Evolutionary conservation across 2,329 filamentous ascomycete species (phyloP), one percentile per base, ranked within the genome.

Genomic region (Cercospora zeae-maydis): DNA sequence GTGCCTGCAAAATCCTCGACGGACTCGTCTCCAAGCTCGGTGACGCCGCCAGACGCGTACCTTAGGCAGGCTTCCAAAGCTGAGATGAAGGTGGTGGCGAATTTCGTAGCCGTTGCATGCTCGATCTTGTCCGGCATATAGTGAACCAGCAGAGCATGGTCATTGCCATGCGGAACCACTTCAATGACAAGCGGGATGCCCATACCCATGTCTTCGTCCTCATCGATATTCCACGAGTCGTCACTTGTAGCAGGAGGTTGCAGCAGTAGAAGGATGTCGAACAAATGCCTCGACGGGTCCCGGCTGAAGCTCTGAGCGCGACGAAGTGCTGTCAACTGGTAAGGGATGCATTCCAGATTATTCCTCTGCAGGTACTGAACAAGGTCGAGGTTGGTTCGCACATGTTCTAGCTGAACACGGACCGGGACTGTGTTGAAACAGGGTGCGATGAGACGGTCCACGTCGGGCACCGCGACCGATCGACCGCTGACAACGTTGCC

Each of bases 371-470:
- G 80, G 2, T 78, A 74, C 61, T 83, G 84, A 27, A 89, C 77
- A 10, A 92, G 73, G 4, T 87, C 82, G 0, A 80, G 69, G 61
- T 87, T 86, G 14, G 81, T 82, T 0, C 75, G 78, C 1, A 74
- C 74, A 2, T 73, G 72, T 1, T 80, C 76, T 9, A 90, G 64
- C 33, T 85, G 77, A 14, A 86, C 77, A 27, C 91, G 84, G 1
- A 92, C 73, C 0, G 93, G 92, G 11, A 96, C 77, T 0, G 93
- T 96, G 72, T 96, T 97, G 80, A 97, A 96, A 74, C 92, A 96
- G 0, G 93, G 93, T 0, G 91, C 92, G n/a, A 96, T 84, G 5
- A 96, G 83, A 3, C 82, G 80, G 37, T 93, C 87, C 10, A 93
- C 79, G 0, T 83, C 84, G 5, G 88, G 82, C 2, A 93, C 75